phyloP scores from a whole-genome alignment of 768 basidiomycete species.

The Pholiota molesta region DNA sequence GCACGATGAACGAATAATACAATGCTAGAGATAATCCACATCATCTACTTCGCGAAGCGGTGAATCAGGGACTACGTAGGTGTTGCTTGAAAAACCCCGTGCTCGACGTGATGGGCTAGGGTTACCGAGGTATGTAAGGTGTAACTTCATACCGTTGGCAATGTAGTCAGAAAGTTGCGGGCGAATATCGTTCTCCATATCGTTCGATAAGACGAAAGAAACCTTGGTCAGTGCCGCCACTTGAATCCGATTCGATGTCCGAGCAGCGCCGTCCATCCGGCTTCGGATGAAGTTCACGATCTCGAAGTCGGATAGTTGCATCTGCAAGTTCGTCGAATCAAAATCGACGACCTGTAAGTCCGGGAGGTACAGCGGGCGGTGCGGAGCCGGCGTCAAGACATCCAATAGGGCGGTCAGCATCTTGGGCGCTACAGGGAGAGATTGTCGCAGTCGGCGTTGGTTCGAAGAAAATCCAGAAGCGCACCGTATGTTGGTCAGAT shows the following conservation, averaged over 20 bases:
- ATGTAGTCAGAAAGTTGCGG: neutral
- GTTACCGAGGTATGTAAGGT: too few relatives aligned
- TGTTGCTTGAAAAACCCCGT: too few relatives aligned
- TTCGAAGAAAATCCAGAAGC: neutral
- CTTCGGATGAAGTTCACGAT: neutral
- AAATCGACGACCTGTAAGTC: neutral
- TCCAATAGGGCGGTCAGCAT: neutral
- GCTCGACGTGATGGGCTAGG: too few relatives aligned
- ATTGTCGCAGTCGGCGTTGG: neutral
- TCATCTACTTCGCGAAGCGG: too few relatives aligned
- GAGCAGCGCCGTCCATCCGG: neutral
- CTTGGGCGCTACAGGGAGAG: neutral
- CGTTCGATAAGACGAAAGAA: neutral
- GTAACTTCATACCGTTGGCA: too few relatives aligned
- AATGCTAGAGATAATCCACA: too few relatives aligned
- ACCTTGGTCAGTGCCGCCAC: neutral
- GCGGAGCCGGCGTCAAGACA: neutral
- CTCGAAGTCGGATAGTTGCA: neutral
- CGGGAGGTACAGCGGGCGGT: neutral
- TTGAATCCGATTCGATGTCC: neutral
- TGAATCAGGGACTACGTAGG: too few relatives aligned
- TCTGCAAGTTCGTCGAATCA: neutral
- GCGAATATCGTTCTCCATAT: neutral
- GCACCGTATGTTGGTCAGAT: slow-evolving; percentile 1
- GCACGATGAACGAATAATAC: too few relatives aligned